Conservation (phyloP, 257 asterid genomes). For the Dorcoceras hygrometricum region DNA sequence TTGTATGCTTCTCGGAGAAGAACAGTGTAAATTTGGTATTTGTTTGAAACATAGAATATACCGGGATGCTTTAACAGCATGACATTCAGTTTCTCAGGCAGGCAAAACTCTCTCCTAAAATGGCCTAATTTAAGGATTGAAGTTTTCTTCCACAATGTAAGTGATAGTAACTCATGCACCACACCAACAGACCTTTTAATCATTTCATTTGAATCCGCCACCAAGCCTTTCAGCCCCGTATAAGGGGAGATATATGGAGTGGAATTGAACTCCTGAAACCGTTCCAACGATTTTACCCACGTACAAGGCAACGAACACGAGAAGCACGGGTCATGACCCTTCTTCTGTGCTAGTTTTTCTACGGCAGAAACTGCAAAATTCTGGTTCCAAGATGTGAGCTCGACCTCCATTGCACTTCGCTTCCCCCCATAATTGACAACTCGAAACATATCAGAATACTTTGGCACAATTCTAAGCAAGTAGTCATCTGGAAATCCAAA, state of each 20-base stretch:
- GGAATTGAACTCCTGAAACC: conserved; percentile 67
- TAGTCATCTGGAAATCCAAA: conserved; percentile 92
- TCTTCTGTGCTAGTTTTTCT: too few relatives aligned
- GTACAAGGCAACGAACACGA: conserved; percentile 48
- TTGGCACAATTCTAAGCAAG: conserved; percentile 67
- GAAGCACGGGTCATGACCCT: too few relatives aligned
- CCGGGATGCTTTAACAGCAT: conserved; percentile 84
- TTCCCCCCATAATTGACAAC: conserved; percentile 62
- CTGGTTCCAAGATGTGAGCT: conserved; percentile 64
- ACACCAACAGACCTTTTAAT: conserved; percentile 61
- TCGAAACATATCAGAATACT: conserved; percentile 66
- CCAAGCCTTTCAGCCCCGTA: conserved; percentile 26
- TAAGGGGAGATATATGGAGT: conserved; percentile 81
- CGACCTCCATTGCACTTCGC: conserved; percentile 78
- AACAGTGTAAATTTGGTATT: conserved; percentile 56
- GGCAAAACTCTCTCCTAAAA: conserved; percentile 70
- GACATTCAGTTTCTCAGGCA: conserved; percentile 68
- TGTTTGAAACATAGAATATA: conserved; percentile 75
- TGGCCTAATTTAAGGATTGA: conserved; percentile 68
- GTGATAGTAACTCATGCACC: conserved; percentile 43
- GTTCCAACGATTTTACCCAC: conserved; percentile 79
- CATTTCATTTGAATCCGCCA: conserved; percentile 65
- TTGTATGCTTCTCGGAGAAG: conserved; percentile 75
- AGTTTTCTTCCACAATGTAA: conserved; percentile 79
- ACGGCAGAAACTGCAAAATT: conserved; percentile 38